These are phyloP conservation scores for Leccinum fibrillosum DNA, from an alignment of 768 basidiomycete genomes.

Conservation along the genomic window DNA sequence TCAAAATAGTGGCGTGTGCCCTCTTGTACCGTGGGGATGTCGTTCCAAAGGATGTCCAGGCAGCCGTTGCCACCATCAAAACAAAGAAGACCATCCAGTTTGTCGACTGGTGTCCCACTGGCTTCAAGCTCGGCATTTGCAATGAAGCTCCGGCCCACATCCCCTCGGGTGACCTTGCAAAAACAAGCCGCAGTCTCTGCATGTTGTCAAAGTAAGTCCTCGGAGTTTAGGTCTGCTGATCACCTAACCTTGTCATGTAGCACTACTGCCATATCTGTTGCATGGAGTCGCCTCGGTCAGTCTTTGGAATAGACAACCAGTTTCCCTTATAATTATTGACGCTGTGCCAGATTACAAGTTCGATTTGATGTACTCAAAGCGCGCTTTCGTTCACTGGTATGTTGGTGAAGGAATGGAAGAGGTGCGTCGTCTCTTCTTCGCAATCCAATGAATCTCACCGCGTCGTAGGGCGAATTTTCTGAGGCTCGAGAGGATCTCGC, in stretches of 20 bases:
- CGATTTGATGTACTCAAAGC: slow-evolving; percentile 96
- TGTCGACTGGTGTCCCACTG: slow-evolving; percentile 98
- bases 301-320: not conserved
- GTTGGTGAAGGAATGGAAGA: slow-evolving; percentile 99
- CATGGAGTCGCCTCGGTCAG: slow-evolving; percentile 84
- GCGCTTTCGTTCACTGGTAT: slow-evolving; percentile 91
- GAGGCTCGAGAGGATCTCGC: slow-evolving; percentile 98
- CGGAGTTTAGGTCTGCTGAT: not conserved
- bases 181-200: slow-evolving; percentile 90
- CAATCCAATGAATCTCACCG: slow-evolving; percentile 6
- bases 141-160: slow-evolving; percentile 92
- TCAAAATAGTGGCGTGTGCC: slow-evolving; percentile 75
- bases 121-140: slow-evolving; percentile 98
- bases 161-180: slow-evolving; percentile 93
- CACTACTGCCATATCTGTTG: slow-evolving; percentile 90
- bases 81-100: slow-evolving; percentile 98
- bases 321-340: slow-evolving; percentile 10
- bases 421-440: slow-evolving; percentile 31
- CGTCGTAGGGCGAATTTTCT: slow-evolving; percentile 84
- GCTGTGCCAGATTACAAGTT: slow-evolving; percentile 82
- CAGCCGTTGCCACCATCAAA: slow-evolving; percentile 91
- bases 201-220: slow-evolving; percentile 83
- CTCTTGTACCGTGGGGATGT: slow-evolving; percentile 94
- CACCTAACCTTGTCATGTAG: slow-evolving; percentile 33
- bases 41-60: slow-evolving; percentile 93